These are phyloP conservation scores for Alternaria sp. DNA, from an alignment of 2,329 filamentous ascomycete genomes.

Conservation along the genomic window DNA sequence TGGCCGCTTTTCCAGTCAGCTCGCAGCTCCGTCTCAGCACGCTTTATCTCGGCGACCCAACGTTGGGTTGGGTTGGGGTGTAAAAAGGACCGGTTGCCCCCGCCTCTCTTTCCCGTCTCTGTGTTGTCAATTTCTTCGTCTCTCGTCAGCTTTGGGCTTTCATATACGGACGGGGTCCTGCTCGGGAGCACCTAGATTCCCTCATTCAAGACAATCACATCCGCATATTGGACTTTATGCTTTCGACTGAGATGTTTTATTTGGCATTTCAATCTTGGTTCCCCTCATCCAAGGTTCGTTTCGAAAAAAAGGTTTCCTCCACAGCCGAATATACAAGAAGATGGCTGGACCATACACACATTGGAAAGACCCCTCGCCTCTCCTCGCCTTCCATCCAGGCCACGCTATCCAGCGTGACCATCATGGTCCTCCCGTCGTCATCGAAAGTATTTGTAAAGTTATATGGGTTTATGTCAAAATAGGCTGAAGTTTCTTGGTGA, in stretches of 20 bases:
- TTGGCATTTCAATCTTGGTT: background rate
- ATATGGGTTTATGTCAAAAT: slow-evolving; percentile 24
- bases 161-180: background rate
- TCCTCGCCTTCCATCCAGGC: background rate
- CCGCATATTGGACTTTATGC: background rate
- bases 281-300: background rate
- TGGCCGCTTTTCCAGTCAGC: background rate
- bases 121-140: background rate
- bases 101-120: background rate
- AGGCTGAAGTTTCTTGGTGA: slow-evolving; percentile 14
- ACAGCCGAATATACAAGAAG: slow-evolving; percentile 4
- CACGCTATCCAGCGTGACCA: slow-evolving; percentile 3
- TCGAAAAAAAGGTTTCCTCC: background rate
- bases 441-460: slow-evolving; percentile 15
- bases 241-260: background rate
- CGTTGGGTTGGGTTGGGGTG: background rate
- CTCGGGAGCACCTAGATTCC: background rate
- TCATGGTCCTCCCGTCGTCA: background rate
- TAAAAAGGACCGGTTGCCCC: background rate
- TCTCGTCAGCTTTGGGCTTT: background rate
- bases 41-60: background rate
- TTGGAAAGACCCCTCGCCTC: background rate
- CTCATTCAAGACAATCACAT: background rate
- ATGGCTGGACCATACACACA: background rate
- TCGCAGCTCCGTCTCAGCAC: background rate